Base-by-base conservation (phyloP, 805 yeast genomes). In the Hermanozyma aechmeae region DNA sequence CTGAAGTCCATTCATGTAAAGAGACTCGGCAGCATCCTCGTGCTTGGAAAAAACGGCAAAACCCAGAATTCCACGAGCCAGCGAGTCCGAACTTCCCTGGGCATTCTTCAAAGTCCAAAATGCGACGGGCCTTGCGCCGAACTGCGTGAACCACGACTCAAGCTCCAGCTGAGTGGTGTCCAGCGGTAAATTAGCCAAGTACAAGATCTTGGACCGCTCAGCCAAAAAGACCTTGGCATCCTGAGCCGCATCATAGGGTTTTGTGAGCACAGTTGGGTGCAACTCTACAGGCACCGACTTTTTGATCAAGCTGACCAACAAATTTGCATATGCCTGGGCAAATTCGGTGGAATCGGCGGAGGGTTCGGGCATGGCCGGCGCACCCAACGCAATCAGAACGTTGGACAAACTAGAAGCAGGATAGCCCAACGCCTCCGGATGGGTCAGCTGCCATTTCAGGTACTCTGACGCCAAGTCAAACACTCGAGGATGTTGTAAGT, bases 141-240 rank as follows among this genome's bases (percentile, higher is more conserved):
- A 79, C 48, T 82, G 92, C 4, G 85, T 75, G 50, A 85, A 86
- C 95, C 96, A 87, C 18, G 79, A 67, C 58, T 86, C 96, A 27
- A 86, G 62, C 54, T 87, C 96, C 29, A 85, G 69, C 53, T 87
- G 96, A 1, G 95, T 87, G 5, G 89, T 82, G 45, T 86, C 96
- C 15, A 64, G 63, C 2, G 95, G 87, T 39, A 87, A 58, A 51
- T 84, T 85, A n/a, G 80, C 67, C 53, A 86, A 59, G 50, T 76
- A 83, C 30, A 86, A 51, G n/a, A 84, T 82, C 44, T 76, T 77
- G 3, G 94, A 81, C 32, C 78, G 65, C 50, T 85, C 95, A 11
- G 66, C 56, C 22, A 72, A 50, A 45, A 86, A 86, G 6, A 73
- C 71, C 26, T 69, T 62, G 26, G 78, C 68, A 45, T 86, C 96